Base-by-base conservation (phyloP, 805 yeast genomes). In the Candida endomychidarum region DNA sequence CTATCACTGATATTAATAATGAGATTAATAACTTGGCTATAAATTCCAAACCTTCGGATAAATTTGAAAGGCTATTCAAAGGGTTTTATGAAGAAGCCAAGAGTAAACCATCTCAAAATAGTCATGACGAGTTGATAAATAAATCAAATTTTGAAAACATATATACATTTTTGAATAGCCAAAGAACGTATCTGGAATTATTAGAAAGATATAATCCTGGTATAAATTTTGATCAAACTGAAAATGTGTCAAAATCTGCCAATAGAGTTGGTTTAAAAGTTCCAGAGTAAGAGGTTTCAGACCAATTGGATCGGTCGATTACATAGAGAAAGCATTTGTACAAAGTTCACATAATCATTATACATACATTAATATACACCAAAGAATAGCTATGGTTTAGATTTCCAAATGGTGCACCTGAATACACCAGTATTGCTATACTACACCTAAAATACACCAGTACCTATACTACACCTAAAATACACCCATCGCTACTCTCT, bases 171-270 rank as follows among this genome's bases (percentile, higher is more conserved):
- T 64, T 91, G 38, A 69, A 72, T 37, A 78, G 82, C 46, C 97
- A 91, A 60, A 71, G 93, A 48, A 78, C 72, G 9, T 91, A 88
- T 63, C 80, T 78, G 45, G 90, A 82, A 48, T 70, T 91, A 34
- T 68, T 90, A 31, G 93, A 85, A 50, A 74, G 95, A 50, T 93
- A 91, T 61, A 87, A 90, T 53, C 91, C 95, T 3, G 93, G 96
- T 2, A 69, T 83, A 45, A 78, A 78, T 18, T 77, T 84, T 79
- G 75, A 80, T 18, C 95, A 86, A 54, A 76, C 75, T 37, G 96
- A 91, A 45, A 80, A 83, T 41, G 81, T 91, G 19, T 72, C 80
- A 51, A 77, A 75, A 56, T 84, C 96, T 1, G 99, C 98, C 5
- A 74, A 81, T 41, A 75, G 81, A 47, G 99, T 91, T n/a, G 99